These are phyloP conservation scores for Rostrohypoxylon terebratum DNA, from an alignment of 495 filamentous ascomycete species.

Conservation along the genomic window DNA sequence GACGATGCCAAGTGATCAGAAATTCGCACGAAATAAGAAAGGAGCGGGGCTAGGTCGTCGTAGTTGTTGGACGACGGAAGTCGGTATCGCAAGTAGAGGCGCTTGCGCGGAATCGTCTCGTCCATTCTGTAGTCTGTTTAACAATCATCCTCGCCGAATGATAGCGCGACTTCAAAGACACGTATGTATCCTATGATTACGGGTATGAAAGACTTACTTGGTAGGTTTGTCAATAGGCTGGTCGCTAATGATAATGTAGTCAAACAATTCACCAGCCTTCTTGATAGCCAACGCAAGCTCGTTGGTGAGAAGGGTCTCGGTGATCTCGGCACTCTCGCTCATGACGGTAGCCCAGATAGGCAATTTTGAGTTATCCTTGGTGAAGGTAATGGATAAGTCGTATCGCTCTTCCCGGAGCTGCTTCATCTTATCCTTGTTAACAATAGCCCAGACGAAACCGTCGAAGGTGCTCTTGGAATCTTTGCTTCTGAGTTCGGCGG, in stretches of 20 bases:
- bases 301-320: slow-evolving; percentile 84
- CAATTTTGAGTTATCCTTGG: slow-evolving; percentile 89
- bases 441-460: slow-evolving; percentile 92
- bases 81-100: slow-evolving; percentile 78
- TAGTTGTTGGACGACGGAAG: slow-evolving; percentile 77
- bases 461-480: slow-evolving; percentile 83
- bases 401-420: slow-evolving; percentile 90
- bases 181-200: background rate
- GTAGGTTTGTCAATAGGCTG: slow-evolving; percentile 90
- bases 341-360: slow-evolving; percentile 95
- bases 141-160: slow-evolving; percentile 25
- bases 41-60: slow-evolving; percentile 75
- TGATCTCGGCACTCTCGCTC: slow-evolving; percentile 95
- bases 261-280: slow-evolving; percentile 81
- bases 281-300: slow-evolving; percentile 86
- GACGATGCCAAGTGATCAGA: slow-evolving; percentile 79
- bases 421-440: slow-evolving; percentile 96
- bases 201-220: slow-evolving; percentile 69
- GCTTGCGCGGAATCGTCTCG: slow-evolving; percentile 86
- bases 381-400: slow-evolving; percentile 90
- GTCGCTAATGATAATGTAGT: slow-evolving; percentile 90
- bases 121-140: slow-evolving; percentile 72
- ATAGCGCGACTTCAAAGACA: background rate
- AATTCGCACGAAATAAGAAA: slow-evolving; percentile 85
- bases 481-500: slow-evolving; percentile 64